Percentiles rank a stretch among this genome's conserved stretches.
phyloP scores from a whole-genome alignment of 495 filamentous ascomycete species.

The Hypoxylon fuscum region DNA sequence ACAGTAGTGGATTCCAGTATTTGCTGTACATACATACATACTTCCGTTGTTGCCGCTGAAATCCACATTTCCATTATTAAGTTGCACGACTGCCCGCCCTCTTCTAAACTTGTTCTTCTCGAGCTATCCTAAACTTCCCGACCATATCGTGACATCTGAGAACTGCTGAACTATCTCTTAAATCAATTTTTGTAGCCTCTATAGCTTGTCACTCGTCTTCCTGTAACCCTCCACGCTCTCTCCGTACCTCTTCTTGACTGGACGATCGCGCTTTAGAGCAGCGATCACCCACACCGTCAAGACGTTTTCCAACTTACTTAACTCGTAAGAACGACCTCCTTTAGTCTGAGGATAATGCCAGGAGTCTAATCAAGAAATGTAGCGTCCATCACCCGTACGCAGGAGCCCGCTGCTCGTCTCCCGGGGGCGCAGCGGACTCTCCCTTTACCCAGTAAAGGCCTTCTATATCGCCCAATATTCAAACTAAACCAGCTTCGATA shows the following conservation, averaged over 20 bases:
- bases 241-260: conserved; percentile 33
- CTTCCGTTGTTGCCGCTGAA: conserved; percentile 28
- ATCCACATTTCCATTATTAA: conserved; percentile 29
- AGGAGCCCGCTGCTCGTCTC: conserved; percentile 90
- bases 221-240: conserved; percentile 5
- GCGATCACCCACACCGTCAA: conserved; percentile 72
- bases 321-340: conserved; percentile 70
- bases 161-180: background rate
- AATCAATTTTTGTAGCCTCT: no score
- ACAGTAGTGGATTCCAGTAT: conserved; percentile 21
- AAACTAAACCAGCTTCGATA: conserved; percentile 17
- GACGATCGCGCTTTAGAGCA: conserved; percentile 62
- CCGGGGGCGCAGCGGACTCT: conserved; percentile 87
- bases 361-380: conserved; percentile 16
- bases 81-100: conserved; percentile 2
- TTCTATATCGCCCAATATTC: conserved; percentile 44
- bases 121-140: background rate
- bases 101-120: conserved; percentile 3
- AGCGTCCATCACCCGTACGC: conserved; percentile 98
- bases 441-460: conserved; percentile 68
- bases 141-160: background rate
- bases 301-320: conserved; percentile 90
- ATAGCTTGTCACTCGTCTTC: no score
- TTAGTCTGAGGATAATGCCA: conserved; percentile 7
- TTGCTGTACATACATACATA: background rate